Evolutionary conservation across 163 green algal species (phyloP), one percentile per base, ranked within the genome.

Genomic region (Scenedesmus sp.): DNA sequence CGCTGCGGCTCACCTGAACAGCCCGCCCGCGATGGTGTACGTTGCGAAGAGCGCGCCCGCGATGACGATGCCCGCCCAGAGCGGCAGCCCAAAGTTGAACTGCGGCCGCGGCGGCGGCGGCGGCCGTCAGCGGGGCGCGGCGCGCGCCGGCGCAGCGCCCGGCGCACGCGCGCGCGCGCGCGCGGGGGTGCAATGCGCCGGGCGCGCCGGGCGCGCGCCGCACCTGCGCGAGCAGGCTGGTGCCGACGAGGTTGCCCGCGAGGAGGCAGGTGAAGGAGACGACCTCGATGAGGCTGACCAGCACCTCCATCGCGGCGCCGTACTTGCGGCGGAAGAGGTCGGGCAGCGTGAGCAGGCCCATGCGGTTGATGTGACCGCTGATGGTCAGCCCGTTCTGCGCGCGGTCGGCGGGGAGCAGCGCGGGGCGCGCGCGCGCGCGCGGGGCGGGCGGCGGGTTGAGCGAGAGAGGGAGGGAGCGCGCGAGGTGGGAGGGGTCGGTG

Each of bases 161-260:
- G n/a, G n/a, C n/a, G n/a, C n/a, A n/a, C n/a, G n/a, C n/a, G n/a
- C n/a, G n/a, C n/a, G n/a, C n/a, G n/a, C n/a, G n/a, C n/a, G n/a
- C n/a, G n/a, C n/a, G n/a, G n/a, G n/a, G n/a, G n/a, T n/a, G n/a
- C n/a, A n/a, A n/a, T n/a, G n/a, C n/a, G n/a, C n/a, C n/a, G n/a
- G n/a, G n/a, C n/a, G n/a, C n/a, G n/a, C n/a, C n/a, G n/a, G n/a
- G n/a, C n/a, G n/a, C n/a, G n/a, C n/a, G n/a, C n/a, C n/a, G n/a
- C n/a, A n/a, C n/a, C n/a, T n/a, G n/a, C n/a, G n/a, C n/a, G 50
- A 89, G 76, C 45, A 80, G 57, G n/a, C 69, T 80, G 33, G 85
- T 87, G 26, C 84, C 84, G 1, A 89, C 84, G 13, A 89, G 54
- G 80, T 89, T 89, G 62, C 84, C 84, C 3, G 84, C 84, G 15